A percentile compares a stretch with the other conserved stretches of the same genome.
phyloP scores from a whole-genome alignment of 768 basidiomycete species.

The Auricularia cornea region DNA sequence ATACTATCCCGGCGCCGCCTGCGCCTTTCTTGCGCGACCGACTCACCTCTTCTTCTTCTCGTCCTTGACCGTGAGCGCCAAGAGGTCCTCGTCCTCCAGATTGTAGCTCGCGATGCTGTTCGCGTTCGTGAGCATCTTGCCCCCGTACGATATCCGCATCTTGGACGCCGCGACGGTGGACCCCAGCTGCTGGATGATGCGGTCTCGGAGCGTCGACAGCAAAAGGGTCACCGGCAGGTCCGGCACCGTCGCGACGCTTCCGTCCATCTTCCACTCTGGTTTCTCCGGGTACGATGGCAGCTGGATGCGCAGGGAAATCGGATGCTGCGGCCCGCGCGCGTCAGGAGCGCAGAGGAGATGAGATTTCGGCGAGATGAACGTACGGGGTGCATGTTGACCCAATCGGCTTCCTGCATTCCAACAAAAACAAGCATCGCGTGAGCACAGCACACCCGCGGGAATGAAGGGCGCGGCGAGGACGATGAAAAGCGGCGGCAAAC shows the following conservation, averaged over 20 bases:
- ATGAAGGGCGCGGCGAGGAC: not conserved
- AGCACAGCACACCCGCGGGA: not conserved
- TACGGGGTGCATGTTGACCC: constrained; percentile 84
- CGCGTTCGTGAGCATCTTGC: constrained; percentile 82
- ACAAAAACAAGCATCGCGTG: not conserved
- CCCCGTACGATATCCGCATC: constrained; percentile 69
- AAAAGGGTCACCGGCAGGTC: constrained; percentile 79
- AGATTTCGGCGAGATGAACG: constrained; percentile 16
- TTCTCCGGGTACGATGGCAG: constrained; percentile 75
- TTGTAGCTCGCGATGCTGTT: constrained; percentile 82
- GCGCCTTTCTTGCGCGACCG: not conserved
- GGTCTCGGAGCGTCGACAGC: constrained; percentile 84
- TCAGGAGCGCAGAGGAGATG: constrained; percentile 3
- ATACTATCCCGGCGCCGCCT: not conserved
- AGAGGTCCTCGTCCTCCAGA: constrained; percentile 80
- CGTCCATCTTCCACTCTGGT: constrained; percentile 91
- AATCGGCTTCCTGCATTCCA: constrained; percentile 41
- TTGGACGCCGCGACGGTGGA: constrained; percentile 73
- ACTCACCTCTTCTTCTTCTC: constrained; percentile 52
- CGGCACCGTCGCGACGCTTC: constrained; percentile 62
- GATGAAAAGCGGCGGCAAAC: not conserved
- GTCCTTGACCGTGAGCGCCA: constrained; percentile 71
- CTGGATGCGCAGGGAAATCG: constrained; percentile 78
- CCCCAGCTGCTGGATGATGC: constrained; percentile 70
- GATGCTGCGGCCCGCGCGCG: constrained; percentile 41